Evolutionary conservation across 78 protist genomes (phyloP).

Genomic region (Monocercomonoides exilis): DNA sequence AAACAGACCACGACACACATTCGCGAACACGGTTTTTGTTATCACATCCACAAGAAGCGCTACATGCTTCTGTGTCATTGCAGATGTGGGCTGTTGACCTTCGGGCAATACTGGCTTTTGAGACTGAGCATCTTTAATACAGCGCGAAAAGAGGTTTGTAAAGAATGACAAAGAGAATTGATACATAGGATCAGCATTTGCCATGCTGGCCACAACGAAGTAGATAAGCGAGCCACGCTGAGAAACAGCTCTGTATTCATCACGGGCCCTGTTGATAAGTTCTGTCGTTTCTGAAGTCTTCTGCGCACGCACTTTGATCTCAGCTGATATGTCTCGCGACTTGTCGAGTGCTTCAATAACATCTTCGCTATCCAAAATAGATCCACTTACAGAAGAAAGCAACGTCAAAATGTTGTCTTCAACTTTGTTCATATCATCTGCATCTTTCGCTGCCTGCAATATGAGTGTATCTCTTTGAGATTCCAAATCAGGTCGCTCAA

Average conservation of each 20-base stretch:
- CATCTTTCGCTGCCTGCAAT: conserved; percentile 35
- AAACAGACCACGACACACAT: conserved; percentile 64
- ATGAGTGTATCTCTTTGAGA: conserved; percentile 24
- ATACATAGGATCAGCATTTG: conserved; percentile 54
- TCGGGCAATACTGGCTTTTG: neutral
- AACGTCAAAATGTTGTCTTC: conserved; percentile 44
- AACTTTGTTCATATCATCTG: conserved; percentile 17
- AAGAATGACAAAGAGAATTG: conserved; percentile 49
- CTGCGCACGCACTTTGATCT: conserved; percentile 16
- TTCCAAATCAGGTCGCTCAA: conserved; percentile 56
- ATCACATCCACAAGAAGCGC: conserved; percentile 1
- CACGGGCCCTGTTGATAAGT: conserved; percentile 33
- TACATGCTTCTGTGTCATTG: neutral
- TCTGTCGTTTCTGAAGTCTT: conserved; percentile 28
- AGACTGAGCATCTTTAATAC: neutral
- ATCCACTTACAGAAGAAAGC: conserved; percentile 44
- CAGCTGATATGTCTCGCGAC: conserved; percentile 30
- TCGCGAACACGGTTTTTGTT: conserved; percentile 29
- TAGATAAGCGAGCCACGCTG: conserved; percentile 11
- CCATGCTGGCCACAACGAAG: conserved; percentile 24
- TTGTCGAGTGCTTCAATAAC: conserved; percentile 46
- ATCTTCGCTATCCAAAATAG: conserved; percentile 46
- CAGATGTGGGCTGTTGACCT: neutral
- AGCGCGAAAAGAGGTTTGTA: conserved; percentile 1
- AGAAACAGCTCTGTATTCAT: conserved; percentile 13